A percentile compares a stretch with the other conserved stretches of the same genome.
Evolutionary conservation across 352 stramenopile species (phyloP).

Genomic region (Pythium phragmiticola): DNA sequence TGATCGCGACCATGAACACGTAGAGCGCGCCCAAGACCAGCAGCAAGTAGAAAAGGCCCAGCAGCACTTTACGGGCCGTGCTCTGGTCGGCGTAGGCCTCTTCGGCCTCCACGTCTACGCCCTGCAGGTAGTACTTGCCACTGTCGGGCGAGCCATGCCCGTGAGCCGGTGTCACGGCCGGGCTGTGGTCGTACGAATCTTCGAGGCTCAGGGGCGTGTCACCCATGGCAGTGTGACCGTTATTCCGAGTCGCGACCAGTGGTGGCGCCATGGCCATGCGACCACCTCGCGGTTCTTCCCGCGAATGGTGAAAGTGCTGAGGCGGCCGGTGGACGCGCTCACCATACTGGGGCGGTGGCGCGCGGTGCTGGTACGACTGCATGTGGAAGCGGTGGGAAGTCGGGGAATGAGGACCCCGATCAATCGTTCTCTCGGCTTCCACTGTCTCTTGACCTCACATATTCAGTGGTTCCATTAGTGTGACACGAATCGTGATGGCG

Average conservation of each 20-base stretch:
- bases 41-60: slow-evolving; percentile 18
- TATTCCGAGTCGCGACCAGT: slow-evolving; percentile 9
- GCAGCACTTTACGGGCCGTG: slow-evolving; percentile 19
- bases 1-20: slow-evolving; percentile 53
- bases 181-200: slow-evolving; percentile 16
- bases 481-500: too few relatives aligned
- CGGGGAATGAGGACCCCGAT: slow-evolving; percentile 1
- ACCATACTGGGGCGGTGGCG: background rate
- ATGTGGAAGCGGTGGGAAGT: slow-evolving; percentile 1
- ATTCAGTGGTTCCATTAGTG: background rate
- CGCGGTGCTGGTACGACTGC: background rate
- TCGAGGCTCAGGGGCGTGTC: slow-evolving; percentile 20
- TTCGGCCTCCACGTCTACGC: slow-evolving; percentile 15
- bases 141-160: slow-evolving; percentile 9
- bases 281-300: background rate
- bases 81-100: slow-evolving; percentile 19
- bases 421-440: background rate
- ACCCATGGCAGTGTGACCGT: background rate
- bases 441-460: background rate
- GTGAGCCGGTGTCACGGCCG: background rate
- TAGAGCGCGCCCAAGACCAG: slow-evolving; percentile 33
- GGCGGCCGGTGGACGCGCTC: background rate
- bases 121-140: slow-evolving; percentile 25
- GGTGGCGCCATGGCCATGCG: slow-evolving; percentile 22
- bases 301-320: background rate